Evolutionary conservation across 371 early-diverging fungal species (phyloP).

Genomic region (Apophysomyces elegans): DNA sequence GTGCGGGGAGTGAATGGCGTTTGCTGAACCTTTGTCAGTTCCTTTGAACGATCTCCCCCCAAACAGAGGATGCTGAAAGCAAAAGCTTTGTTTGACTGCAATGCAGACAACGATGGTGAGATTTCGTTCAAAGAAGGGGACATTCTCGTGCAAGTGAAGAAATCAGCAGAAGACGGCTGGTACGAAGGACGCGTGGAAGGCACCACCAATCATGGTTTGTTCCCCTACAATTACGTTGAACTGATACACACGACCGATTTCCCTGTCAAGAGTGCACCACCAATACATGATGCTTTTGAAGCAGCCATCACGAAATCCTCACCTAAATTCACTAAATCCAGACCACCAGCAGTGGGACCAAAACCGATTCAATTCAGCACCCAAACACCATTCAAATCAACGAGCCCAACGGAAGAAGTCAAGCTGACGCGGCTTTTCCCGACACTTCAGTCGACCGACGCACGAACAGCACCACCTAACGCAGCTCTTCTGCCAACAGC

Average conservation of each 20-base stretch:
- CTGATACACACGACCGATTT: slow-evolving; percentile 27
- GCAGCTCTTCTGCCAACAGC: slow-evolving; percentile 1
- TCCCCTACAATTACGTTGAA: slow-evolving; percentile 62
- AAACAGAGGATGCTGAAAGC: slow-evolving; percentile 34
- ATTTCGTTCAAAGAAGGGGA: slow-evolving; percentile 64
- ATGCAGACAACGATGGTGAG: slow-evolving; percentile 64
- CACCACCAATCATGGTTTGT: slow-evolving; percentile 50
- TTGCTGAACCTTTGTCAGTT: background rate
- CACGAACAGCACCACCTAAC: slow-evolving; percentile 4
- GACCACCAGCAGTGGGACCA: slow-evolving; percentile 12
- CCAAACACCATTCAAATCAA: slow-evolving; percentile 11
- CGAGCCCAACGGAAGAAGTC: slow-evolving; percentile 10
- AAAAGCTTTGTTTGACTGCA: slow-evolving; percentile 66
- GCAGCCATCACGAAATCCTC: slow-evolving; percentile 21
- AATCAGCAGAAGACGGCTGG: slow-evolving; percentile 65
- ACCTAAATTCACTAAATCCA: slow-evolving; percentile 8
- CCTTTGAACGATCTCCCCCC: slow-evolving; percentile 1
- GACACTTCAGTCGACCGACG: slow-evolving; percentile 1
- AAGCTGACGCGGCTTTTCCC: slow-evolving; percentile 15
- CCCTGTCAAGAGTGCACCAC: slow-evolving; percentile 11
- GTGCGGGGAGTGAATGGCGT: slow-evolving; percentile 35
- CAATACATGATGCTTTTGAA: slow-evolving; percentile 31
- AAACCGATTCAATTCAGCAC: slow-evolving; percentile 9
- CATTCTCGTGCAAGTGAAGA: slow-evolving; percentile 54
- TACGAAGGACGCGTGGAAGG: slow-evolving; percentile 55